Evolutionary conservation across 2,329 filamentous ascomycete species (phyloP).

Genomic region (Gyromitra esculenta): DNA sequence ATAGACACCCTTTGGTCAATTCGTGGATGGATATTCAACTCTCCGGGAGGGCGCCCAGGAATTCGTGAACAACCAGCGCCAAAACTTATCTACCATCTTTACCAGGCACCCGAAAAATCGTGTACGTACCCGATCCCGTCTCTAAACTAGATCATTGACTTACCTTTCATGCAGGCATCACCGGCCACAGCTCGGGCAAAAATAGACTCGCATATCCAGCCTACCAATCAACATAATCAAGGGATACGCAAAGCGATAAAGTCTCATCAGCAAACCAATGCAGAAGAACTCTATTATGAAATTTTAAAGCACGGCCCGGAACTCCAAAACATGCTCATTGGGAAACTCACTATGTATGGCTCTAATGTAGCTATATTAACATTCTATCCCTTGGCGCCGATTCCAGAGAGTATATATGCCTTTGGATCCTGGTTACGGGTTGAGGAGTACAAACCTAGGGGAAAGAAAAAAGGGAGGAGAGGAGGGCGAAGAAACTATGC

Average conservation of each 20-base stretch:
- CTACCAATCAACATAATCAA: background rate
- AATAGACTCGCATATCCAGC: background rate
- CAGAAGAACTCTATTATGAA: background rate
- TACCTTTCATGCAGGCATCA: background rate
- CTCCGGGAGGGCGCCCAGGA: background rate
- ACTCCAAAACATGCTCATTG: constrained; percentile 19
- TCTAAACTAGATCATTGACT: background rate
- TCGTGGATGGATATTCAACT: background rate
- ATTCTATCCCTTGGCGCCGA: background rate
- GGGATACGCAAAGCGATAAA: constrained; percentile 14
- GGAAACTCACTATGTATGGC: background rate
- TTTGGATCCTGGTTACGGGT: constrained; percentile 4
- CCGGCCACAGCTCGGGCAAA: too few relatives aligned
- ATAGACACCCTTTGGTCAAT: background rate
- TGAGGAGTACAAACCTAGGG: background rate
- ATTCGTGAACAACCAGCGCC: background rate
- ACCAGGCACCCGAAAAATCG: background rate
- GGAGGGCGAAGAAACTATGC: background rate
- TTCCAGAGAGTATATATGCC: background rate
- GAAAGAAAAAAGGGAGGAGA: background rate
- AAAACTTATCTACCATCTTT: background rate
- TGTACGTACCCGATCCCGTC: background rate
- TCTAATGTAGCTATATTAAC: constrained; percentile 1
- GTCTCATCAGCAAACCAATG: background rate
- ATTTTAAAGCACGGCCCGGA: background rate